Evolutionary conservation across 345 rosid genomes (phyloP).

Genomic region (Orychophragmus violaceus): DNA sequence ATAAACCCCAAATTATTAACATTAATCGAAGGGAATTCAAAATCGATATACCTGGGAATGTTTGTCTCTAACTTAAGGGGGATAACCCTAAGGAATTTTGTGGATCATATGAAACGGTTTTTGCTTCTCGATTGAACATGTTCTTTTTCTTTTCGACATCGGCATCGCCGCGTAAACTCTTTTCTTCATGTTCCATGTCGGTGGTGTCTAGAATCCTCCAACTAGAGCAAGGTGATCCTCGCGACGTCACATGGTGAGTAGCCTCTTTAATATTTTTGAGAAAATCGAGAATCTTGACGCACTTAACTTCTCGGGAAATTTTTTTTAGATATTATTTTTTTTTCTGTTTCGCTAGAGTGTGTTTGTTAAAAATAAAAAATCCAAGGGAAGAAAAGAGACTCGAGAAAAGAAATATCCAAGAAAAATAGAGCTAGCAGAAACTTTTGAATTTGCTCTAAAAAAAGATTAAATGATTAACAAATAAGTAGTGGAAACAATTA

Average conservation of each 20-base stretch:
- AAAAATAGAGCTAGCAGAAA: no score
- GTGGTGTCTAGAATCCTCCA: slow-evolving; percentile 48
- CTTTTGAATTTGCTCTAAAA: no score
- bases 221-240: neutral
- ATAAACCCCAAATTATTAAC: neutral
- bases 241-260: neutral
- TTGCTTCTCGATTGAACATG: slow-evolving; percentile 12
- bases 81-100: slow-evolving; percentile 54
- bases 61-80: slow-evolving; percentile 70
- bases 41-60: slow-evolving; percentile 47
- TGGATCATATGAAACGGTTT: slow-evolving; percentile 48
- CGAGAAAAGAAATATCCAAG: no score
- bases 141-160: slow-evolving; percentile 42
- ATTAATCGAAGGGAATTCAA: neutral
- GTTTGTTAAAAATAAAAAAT: neutral
- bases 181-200: slow-evolving; percentile 25
- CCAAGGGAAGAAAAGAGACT: neutral
- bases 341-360: neutral
- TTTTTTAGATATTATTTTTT: no score
- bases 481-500: neutral
- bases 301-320: neutral
- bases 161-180: slow-evolving; percentile 28
- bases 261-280: neutral
- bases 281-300: neutral
- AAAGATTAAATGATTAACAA: neutral